Evolutionary conservation across 164 flowering plant genomes (phyloP).

Genomic region (Nymphaea thermarum): DNA sequence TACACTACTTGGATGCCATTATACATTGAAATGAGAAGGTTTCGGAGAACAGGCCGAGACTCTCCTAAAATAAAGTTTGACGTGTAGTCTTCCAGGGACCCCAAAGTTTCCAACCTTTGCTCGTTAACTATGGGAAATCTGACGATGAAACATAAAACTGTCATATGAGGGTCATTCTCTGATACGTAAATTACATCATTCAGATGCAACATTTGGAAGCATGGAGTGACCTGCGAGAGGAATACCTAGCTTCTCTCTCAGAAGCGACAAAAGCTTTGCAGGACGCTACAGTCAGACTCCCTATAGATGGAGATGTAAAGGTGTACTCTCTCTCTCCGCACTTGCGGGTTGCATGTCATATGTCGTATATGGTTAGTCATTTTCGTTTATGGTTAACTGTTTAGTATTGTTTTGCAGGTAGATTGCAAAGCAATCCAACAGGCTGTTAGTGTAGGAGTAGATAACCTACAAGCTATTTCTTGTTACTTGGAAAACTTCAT

Average conservation of each 20-base stretch:
- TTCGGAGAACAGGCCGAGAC: no score
- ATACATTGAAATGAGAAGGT: no score
- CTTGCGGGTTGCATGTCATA: background rate
- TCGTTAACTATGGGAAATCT: no score
- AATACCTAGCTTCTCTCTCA: conserved; percentile 39
- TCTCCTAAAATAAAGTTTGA: no score
- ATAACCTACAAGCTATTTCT: conserved; percentile 35
- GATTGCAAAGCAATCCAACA: no score
- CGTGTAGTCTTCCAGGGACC: no score
- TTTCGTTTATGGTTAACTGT: conserved; percentile 1
- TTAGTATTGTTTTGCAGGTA: no score
- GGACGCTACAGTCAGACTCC: conserved; percentile 49
- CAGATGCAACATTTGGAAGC: conserved; percentile 61
- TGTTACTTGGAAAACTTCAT: conserved; percentile 27
- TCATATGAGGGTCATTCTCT: background rate
- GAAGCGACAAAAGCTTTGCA: conserved; percentile 46
- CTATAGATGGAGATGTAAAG: conserved; percentile 41
- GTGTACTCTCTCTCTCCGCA: conserved; percentile 17
- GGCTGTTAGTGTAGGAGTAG: no score
- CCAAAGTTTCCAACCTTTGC: no score
- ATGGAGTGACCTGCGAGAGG: conserved; percentile 56
- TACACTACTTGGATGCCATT: no score
- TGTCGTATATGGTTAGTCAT: no score
- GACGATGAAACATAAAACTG: no score
- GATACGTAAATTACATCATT: conserved; percentile 1